phyloP scores from a whole-genome alignment of 2,329 filamentous ascomycete species.

The Cytospora piceae region DNA sequence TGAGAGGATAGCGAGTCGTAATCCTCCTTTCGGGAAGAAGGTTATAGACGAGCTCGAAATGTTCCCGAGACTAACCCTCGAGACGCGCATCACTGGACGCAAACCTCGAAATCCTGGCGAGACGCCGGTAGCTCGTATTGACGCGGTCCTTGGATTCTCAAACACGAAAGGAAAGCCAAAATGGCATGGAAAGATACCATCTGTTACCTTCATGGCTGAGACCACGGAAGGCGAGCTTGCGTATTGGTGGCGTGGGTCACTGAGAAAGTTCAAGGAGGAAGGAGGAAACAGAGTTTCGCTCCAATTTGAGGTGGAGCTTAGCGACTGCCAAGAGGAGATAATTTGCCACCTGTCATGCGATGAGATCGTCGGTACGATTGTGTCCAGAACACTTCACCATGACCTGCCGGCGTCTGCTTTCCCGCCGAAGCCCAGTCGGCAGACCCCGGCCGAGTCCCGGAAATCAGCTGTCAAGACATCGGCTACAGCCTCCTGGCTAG shows the following conservation, averaged over 20 bases:
- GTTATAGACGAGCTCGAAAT: slow-evolving; percentile 65
- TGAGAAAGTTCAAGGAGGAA: slow-evolving; percentile 65
- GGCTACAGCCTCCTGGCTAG: slow-evolving; percentile 33
- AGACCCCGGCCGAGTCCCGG: not conserved
- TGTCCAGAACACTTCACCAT: slow-evolving; percentile 37
- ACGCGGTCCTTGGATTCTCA: slow-evolving; percentile 69
- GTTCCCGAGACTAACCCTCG: slow-evolving; percentile 66
- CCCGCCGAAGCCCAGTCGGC: not conserved
- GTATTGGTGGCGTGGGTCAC: slow-evolving; percentile 69
- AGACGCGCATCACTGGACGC: slow-evolving; percentile 29
- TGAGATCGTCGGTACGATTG: slow-evolving; percentile 70
- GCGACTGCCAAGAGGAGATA: slow-evolving; percentile 59
- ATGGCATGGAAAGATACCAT: slow-evolving; percentile 69
- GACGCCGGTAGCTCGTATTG: slow-evolving; percentile 59
- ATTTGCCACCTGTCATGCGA: slow-evolving; percentile 80
- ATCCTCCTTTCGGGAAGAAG: slow-evolving; percentile 80
- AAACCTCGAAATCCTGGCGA: not conserved
- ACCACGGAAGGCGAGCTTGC: slow-evolving; percentile 69
- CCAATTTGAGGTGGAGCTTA: slow-evolving; percentile 61
- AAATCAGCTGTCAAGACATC: not conserved
- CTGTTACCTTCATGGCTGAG: slow-evolving; percentile 75
- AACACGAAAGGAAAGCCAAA: slow-evolving; percentile 64
- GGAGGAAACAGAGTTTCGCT: slow-evolving; percentile 56
- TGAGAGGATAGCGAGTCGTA: slow-evolving; percentile 75
- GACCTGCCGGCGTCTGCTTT: slow-evolving; percentile 32